Base-by-base conservation (phyloP, 306 rosid genomes). In the Corylus heterophylla region DNA sequence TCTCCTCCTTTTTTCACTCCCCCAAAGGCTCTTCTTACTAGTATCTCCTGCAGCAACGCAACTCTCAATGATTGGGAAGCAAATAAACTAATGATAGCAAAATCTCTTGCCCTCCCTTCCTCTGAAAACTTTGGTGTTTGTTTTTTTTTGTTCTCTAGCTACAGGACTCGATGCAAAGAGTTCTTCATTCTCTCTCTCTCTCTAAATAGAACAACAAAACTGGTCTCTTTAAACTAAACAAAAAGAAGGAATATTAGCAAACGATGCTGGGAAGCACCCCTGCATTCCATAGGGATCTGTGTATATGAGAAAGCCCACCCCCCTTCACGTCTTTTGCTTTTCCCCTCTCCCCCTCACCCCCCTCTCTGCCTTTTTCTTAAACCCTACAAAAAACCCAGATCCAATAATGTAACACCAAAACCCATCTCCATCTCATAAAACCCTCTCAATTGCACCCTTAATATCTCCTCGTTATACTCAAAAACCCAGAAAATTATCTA, bases 201-300 rank as follows among this genome's bases (percentile, higher is more conserved):
- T 59, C 78, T 77, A 69, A 64, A 56, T 22, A 84, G 78, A 83
- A 85, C 80, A 80, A 79, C 76, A 87, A 85, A 69, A 58, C 76
- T 77, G 91, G 86, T 91, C 89, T 89, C 91, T 89, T 90, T 83
- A 88, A 92, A 89, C 90, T 82, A 82, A 91, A 76, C 96, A 96
- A 93, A 90, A 85, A 78, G 96, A 95, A 93, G 87, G 96, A 88
- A 83, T 78, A 69, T 76, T 81, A 86, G 88, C 83, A 68, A 87
- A 86, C 86, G 72, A 84, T 81, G 88, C 75, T 79, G 89, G 81
- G 88, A 86, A 82, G 87, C 93, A 88, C 89, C 86, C 93, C 88
- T 80, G 87, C 86, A 90, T 88, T 88, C 89, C 94, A 91, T 95
- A 83, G 98, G 98, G 98, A 95, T 95, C 98, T 90, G 98, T 93